Evolutionary conservation across 2,329 filamentous ascomycete genomes (phyloP).

Genomic region (Colletotrichum sp.): DNA sequence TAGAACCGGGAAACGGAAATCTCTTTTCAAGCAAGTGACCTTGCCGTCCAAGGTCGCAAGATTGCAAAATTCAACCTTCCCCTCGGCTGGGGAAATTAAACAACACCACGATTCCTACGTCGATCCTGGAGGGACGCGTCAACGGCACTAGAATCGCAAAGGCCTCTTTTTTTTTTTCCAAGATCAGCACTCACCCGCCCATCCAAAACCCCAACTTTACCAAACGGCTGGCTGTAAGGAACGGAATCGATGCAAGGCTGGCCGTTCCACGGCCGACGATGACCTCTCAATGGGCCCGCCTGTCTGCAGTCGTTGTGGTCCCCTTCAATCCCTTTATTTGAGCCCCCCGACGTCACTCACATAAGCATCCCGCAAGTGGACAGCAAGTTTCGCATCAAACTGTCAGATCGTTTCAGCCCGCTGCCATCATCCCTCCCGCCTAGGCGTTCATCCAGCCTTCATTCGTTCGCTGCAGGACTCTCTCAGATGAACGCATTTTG

Average conservation of each 20-base stretch:
- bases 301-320: not conserved
- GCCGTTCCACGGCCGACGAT: not conserved
- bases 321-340: not conserved
- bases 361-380: not conserved
- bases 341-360: not conserved
- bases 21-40: slow-evolving; percentile 7
- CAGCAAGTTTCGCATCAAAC: slow-evolving; percentile 7
- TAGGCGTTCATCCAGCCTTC: not conserved
- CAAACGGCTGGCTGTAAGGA: not conserved
- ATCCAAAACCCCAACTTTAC: not conserved
- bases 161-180: not conserved
- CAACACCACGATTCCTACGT: slow-evolving; percentile 1
- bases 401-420: slow-evolving; percentile 11
- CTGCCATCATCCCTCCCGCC: not conserved
- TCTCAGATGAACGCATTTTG: slow-evolving; percentile 15
- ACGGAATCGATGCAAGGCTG: not conserved
- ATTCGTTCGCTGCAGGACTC: not conserved
- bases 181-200: not conserved
- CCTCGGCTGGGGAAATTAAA: slow-evolving; percentile 17
- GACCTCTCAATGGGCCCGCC: not conserved
- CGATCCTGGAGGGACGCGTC: slow-evolving; percentile 4
- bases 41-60: slow-evolving; percentile 7
- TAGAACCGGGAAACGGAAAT: not conserved
- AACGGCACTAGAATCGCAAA: not conserved
- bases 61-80: slow-evolving; percentile 10